Base-by-base conservation (phyloP, 176 grass and related monocot genomes). In the Bonia amplexicaulis region DNA sequence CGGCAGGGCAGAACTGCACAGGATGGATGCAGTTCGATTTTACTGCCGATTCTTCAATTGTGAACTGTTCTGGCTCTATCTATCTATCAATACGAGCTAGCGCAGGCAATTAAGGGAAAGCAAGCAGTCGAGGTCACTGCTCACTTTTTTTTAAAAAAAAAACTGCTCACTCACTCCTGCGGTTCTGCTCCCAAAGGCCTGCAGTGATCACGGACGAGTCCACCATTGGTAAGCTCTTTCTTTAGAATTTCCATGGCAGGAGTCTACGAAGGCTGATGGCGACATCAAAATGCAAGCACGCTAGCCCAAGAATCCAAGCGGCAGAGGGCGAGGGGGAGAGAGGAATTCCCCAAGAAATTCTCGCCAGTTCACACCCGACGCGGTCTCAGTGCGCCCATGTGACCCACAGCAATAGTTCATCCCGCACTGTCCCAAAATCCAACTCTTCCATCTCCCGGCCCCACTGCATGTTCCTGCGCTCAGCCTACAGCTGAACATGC, bases 331-430 rank as follows among this genome's bases (percentile, higher is more conserved):
- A 20, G 27, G 20, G 5, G 69, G 6, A 12, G 73, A 31, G 45
- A 37, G 17, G 47, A 48, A 41, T 53, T 12, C 80, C 54, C 16
- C 49, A 25, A 79, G 80, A 84, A 88, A 80, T 80, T 89, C 78
- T 85, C 53, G 54, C 78, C 77, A 46, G 77, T 77, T 71, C 83
- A 65, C 53, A 66, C 71, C 62, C 7, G 63, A 41, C 72, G 9
- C 46, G 7, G 19, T 25, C 45, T 67, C 46, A 39, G 78, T 23
- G 67, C 81, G 23, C 69, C 71, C 82, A 89, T 40, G 82, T 89
- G 82, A 80, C 76, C 77, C 70, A 40, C 76, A 9, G 4, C 26
- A 49, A 39, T 64, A 52, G 12, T 22, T 44, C 80, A 83, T 54
- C 49, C 69, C 48, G 6, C 60, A 3, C 40, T 84, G 87, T 89